Conservation (phyloP, 2,329 filamentous ascomycete species). For the Cordyceps javanica region DNA sequence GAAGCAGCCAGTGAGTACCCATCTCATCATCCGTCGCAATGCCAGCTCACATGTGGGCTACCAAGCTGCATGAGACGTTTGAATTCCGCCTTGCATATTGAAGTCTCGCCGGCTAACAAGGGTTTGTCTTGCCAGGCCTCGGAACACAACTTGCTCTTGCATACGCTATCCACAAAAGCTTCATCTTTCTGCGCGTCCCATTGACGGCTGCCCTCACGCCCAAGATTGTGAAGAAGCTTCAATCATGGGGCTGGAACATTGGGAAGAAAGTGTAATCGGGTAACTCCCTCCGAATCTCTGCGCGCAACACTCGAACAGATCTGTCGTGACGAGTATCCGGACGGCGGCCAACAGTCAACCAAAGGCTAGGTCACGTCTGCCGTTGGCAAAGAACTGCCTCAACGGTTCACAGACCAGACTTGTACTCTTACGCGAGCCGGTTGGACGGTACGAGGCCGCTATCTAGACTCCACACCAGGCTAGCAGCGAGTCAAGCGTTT, state of each 20-base stretch:
- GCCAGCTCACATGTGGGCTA: neutral
- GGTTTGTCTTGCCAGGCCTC: conserved; percentile 38
- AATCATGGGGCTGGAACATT: conserved; percentile 91
- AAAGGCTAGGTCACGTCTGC: neutral
- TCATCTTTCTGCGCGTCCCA: conserved; percentile 94
- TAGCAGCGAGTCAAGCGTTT: conserved; percentile 3
- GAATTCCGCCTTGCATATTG: neutral
- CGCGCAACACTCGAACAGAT: neutral
- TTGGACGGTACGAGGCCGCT: neutral
- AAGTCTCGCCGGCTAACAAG: conserved; percentile 19
- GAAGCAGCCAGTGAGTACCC: conserved; percentile 66
- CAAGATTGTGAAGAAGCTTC: conserved; percentile 84
- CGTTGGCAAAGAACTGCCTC: neutral
- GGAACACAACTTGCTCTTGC: conserved; percentile 84
- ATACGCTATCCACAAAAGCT: conserved; percentile 95
- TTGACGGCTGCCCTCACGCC: conserved; percentile 85
- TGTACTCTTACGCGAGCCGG: neutral
- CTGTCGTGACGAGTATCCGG: neutral
- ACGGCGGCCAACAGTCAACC: neutral
- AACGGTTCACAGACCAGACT: neutral
- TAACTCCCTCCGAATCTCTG: neutral
- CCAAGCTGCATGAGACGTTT: neutral
- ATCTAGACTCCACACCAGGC: neutral
- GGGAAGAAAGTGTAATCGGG: conserved; percentile 54
- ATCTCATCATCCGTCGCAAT: neutral